Evolutionary conservation across 2,329 filamentous ascomycete genomes (phyloP), one percentile per base, ranked within the genome.

Genomic region (Cyphellophora attinorum): DNA sequence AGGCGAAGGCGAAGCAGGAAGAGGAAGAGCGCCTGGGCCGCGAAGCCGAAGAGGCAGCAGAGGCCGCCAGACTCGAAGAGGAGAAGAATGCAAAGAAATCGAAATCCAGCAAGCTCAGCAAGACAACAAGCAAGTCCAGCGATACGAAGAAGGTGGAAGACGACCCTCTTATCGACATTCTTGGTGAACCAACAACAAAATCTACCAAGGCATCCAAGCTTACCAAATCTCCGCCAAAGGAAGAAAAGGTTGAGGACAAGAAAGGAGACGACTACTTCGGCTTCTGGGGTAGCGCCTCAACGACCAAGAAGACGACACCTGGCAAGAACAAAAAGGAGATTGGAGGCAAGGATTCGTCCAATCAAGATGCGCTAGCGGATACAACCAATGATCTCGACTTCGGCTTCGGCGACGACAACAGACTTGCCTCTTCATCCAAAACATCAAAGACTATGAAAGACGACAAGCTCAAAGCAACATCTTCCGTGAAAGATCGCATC

Each of bases 401-500:
- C 19, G 46, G 51, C 34, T 33, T 58, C 37, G 56, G 57, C 44
- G 58, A 61, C 38, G 18, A 35, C 23, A 38, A 41, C 56, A 64
- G 50, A 43, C 46, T 56, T 45, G 51, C 55, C 47, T 56, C 59
- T 48, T 56, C 58, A 42, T 55, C 61, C 38, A 62, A 62, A 47
- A 54, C 62, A 45, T 53, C 56, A 30, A 60, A 58, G 46, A 54
- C 59, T 28, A 54, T 60, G 39, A 60, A 56, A 35, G 31, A 49
- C 29, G 46, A 61, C 41, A 47, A 59, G 32, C 49, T 56, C 38
- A 39, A 56, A 14, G 53, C 48, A 31, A 65, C 62, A 45, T 56
- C 61, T 11, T 67, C 60, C 31, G 60, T 75, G 27, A 62, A 67
- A 11, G 72, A 76, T 44, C 66, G 66, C 45, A 67, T 75, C 55